A percentile compares a stretch with the other conserved stretches of the same genome.
Conservation (phyloP, 2,329 filamentous ascomycete genomes). For the Coniochaeta sp. region DNA sequence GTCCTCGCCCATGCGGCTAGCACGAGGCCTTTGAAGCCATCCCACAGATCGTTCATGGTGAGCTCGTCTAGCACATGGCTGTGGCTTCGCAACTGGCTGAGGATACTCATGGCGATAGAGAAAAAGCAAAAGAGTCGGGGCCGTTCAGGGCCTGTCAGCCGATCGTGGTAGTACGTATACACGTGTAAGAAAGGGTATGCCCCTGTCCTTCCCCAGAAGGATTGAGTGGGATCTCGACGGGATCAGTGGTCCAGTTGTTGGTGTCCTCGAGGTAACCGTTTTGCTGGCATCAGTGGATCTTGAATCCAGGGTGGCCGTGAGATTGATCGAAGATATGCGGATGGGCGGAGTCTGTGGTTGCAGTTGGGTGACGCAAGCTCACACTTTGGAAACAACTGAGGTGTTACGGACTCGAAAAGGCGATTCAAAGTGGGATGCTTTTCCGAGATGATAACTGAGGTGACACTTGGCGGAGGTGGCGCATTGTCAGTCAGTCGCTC, state of each 20-base stretch:
- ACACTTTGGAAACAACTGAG: not conserved
- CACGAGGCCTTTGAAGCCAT: slow-evolving; percentile 14
- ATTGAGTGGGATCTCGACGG: not conserved
- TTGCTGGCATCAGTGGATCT: not conserved
- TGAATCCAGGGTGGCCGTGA: not conserved
- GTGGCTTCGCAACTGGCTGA: slow-evolving; percentile 3
- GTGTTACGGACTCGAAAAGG: not conserved
- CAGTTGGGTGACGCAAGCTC: not conserved
- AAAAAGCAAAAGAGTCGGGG: not conserved
- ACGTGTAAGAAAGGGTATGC: not conserved
- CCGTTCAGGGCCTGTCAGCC: not conserved
- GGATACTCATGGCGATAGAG: slow-evolving; percentile 2
- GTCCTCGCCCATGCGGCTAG: slow-evolving; percentile 24
- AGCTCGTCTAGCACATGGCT: slow-evolving; percentile 12
- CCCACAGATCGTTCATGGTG: slow-evolving; percentile 13
- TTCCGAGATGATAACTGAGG: no score
- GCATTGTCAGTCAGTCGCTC: not conserved
- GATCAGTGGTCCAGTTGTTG: not conserved
- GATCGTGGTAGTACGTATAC: not conserved
- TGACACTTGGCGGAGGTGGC: not conserved
- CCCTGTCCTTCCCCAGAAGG: not conserved
- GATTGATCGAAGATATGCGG: no score
- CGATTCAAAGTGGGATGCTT: not conserved
- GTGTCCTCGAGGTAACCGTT: not conserved
- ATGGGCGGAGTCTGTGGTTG: no score